Evolutionary conservation across 2,329 filamentous ascomycete genomes (phyloP).

Genomic region (Penicillium sp.): DNA sequence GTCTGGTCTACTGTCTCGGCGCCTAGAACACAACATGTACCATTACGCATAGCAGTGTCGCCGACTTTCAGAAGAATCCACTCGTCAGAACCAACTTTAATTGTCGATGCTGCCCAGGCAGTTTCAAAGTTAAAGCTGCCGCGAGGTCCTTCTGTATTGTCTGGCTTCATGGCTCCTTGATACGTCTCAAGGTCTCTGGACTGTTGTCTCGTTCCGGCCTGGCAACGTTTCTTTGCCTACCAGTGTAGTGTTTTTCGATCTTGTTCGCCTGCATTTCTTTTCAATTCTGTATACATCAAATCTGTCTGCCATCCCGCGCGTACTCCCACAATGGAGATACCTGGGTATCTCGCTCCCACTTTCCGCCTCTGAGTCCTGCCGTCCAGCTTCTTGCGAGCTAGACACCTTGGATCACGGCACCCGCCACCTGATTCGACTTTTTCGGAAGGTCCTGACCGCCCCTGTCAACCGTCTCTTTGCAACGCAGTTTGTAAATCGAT

Average conservation of each 20-base stretch:
- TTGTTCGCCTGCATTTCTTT: constrained; percentile 20
- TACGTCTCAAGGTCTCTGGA: constrained; percentile 36
- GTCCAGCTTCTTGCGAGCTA: constrained; percentile 29
- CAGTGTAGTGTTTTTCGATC: constrained; percentile 26
- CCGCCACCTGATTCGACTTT: constrained; percentile 56
- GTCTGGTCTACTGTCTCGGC: constrained; percentile 26
- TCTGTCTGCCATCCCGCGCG: constrained; percentile 51
- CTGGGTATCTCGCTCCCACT: constrained; percentile 45
- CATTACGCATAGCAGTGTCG: constrained; percentile 52
- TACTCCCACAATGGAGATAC: constrained; percentile 51
- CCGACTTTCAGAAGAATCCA: constrained; percentile 45
- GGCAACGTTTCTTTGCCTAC: constrained; percentile 28
- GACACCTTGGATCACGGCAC: constrained; percentile 58
- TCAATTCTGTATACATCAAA: constrained; percentile 17
- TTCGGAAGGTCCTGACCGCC: constrained; percentile 59
- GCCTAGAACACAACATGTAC: constrained; percentile 43
- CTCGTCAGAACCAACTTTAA: constrained; percentile 60
- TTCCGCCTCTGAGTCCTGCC: constrained; percentile 39
- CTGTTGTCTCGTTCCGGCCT: constrained; percentile 45
- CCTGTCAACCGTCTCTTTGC: constrained; percentile 68
- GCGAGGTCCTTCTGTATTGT: constrained; percentile 58
- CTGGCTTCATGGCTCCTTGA: constrained; percentile 45
- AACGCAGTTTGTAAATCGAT: constrained; percentile 56
- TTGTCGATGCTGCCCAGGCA: constrained; percentile 32
- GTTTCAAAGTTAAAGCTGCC: constrained; percentile 44